These are phyloP conservation scores for apple (Malus domestica) DNA, from an alignment of 306 rosid genomes.

Conservation along the genomic window DNA sequence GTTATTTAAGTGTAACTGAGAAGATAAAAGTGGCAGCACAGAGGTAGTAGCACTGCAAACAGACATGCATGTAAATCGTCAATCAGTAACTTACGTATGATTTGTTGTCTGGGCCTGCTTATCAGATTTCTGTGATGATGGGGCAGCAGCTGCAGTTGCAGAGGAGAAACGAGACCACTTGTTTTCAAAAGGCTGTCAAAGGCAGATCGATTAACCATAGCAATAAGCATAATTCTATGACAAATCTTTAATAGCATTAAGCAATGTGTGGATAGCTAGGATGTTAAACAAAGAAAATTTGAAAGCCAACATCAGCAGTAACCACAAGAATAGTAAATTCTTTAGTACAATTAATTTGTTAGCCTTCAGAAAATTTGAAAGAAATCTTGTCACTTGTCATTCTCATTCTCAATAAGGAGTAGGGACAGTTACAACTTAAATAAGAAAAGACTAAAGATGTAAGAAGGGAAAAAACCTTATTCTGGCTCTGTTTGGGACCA, in stretches of 20 bases:
- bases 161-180: slow-evolving; percentile 68
- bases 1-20: background rate
- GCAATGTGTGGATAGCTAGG: background rate
- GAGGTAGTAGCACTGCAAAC: slow-evolving; percentile 4
- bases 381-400: background rate
- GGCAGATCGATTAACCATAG: slow-evolving; percentile 5
- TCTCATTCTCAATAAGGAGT: background rate
- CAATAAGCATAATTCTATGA: background rate
- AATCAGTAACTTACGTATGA: slow-evolving; percentile 52
- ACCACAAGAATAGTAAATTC: background rate
- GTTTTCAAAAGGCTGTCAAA: slow-evolving; percentile 64
- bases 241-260: background rate
- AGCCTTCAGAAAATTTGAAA: slow-evolving; percentile 5
- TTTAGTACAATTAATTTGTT: background rate
- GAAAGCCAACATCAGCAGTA: slow-evolving; percentile 9
- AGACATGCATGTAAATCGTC: slow-evolving; percentile 1
- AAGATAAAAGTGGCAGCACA: slow-evolving; percentile 6
- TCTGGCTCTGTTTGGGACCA: slow-evolving; percentile 40
- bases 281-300: background rate
- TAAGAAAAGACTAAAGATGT: background rate
- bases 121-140: slow-evolving; percentile 37
- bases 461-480: slow-evolving; percentile 41
- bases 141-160: slow-evolving; percentile 18
- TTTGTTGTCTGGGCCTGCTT: slow-evolving; percentile 35
- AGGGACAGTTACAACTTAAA: background rate